A percentile compares a stretch with the other conserved stretches of the same genome.
phyloP scores from a whole-genome alignment of 108 stramenopile species.

The Cyclotella sp. region DNA sequence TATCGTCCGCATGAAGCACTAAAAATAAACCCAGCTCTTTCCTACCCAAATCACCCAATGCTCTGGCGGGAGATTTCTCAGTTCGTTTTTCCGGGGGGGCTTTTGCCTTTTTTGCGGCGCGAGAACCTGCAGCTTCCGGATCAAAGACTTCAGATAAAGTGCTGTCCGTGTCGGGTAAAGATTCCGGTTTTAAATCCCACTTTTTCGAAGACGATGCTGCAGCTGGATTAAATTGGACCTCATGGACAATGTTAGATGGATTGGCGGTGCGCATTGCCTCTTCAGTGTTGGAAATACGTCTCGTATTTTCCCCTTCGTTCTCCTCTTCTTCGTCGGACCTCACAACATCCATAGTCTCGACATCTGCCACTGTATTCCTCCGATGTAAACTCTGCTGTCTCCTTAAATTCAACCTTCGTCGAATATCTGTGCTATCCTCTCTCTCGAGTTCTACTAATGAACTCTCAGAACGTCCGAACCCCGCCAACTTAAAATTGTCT shows the following conservation, averaged over 20 bases:
- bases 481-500: background rate
- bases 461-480: conserved; percentile 16
- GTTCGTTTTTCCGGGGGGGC: conserved; percentile 13
- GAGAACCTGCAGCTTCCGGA: conserved; percentile 48
- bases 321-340: background rate
- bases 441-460: conserved; percentile 24
- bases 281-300: background rate
- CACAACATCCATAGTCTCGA: conserved; percentile 15
- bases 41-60: conserved; percentile 70
- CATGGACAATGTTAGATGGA: conserved; percentile 35
- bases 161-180: background rate
- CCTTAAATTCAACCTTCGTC: background rate
- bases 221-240: conserved; percentile 52
- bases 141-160: conserved; percentile 29
- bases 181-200: conserved; percentile 26
- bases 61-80: conserved; percentile 53
- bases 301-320: background rate
- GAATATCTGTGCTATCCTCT: conserved; percentile 28
- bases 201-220: conserved; percentile 46
- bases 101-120: conserved; percentile 38
- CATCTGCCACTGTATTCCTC: conserved; percentile 48
- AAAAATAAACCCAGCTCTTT: conserved; percentile 72
- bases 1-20: conserved; percentile 80
- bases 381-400: conserved; percentile 29
- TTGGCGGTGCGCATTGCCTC: background rate